phyloP scores from a whole-genome alignment of 352 stramenopile species.

The Phytophthora pinifolia region DNA sequence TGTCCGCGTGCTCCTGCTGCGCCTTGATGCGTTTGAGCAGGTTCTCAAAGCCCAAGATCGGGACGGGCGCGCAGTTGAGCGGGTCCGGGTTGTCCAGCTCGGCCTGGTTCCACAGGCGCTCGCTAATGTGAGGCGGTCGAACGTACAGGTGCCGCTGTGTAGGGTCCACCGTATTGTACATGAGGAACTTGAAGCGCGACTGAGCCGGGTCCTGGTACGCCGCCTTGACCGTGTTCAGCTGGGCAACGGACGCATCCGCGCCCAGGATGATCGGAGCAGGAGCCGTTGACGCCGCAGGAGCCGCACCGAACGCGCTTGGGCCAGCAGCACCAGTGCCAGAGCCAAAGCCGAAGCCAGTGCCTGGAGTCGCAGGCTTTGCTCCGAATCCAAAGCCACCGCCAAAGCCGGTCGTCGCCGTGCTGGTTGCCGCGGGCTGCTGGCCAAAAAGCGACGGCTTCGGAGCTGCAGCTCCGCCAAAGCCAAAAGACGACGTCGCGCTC shows the following conservation, averaged over 20 bases:
- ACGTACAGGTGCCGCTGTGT: slow-evolving; percentile 80
- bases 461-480: slow-evolving; percentile 31
- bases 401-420: slow-evolving; percentile 34
- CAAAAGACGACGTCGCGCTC: slow-evolving; percentile 31
- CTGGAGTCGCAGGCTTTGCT: slow-evolving; percentile 19
- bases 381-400: slow-evolving; percentile 18
- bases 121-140: slow-evolving; percentile 79
- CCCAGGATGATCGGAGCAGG: slow-evolving; percentile 72
- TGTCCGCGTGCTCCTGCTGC: slow-evolving; percentile 77
- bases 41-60: slow-evolving; percentile 78
- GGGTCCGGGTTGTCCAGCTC: slow-evolving; percentile 88
- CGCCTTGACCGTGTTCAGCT: slow-evolving; percentile 82
- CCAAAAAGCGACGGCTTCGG: slow-evolving; percentile 57
- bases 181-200: slow-evolving; percentile 89
- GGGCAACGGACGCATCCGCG: slow-evolving; percentile 72
- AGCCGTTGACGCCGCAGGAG: slow-evolving; percentile 33
- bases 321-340: slow-evolving; percentile 23
- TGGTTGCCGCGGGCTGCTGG: slow-evolving; percentile 34
- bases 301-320: slow-evolving; percentile 17
- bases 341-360: slow-evolving; percentile 37
- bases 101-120: slow-evolving; percentile 83
- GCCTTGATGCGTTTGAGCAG: slow-evolving; percentile 83
- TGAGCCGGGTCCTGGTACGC: slow-evolving; percentile 82
- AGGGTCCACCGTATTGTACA: slow-evolving; percentile 89
- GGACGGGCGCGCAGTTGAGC: slow-evolving; percentile 71